These are phyloP conservation scores for Calonectria montana DNA, from an alignment of 2,329 filamentous ascomycete genomes.

Conservation along the genomic window DNA sequence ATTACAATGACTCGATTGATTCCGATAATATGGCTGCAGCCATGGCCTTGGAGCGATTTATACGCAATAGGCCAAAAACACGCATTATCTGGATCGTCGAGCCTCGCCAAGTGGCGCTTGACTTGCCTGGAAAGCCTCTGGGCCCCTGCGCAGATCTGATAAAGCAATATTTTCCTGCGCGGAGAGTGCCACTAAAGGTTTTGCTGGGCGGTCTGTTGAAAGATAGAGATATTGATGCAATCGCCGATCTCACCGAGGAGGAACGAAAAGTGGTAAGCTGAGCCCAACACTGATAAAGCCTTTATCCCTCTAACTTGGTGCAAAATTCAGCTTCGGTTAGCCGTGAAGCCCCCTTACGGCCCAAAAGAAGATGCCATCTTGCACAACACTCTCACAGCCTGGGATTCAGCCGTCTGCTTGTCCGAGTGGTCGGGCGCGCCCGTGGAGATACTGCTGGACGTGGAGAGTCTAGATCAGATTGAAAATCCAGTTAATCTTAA, in stretches of 20 bases:
- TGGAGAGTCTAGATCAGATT: conserved; percentile 51
- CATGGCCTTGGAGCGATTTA: conserved; percentile 32
- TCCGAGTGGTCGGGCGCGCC: conserved; percentile 26
- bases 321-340: conserved; percentile 25
- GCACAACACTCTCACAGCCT: conserved; percentile 34
- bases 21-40: conserved; percentile 41
- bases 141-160: conserved; percentile 30
- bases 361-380: conserved; percentile 30
- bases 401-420: conserved; percentile 35
- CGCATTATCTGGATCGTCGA: conserved; percentile 39
- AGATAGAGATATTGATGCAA: conserved; percentile 28
- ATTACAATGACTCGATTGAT: conserved; percentile 43
- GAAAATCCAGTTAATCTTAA: conserved; percentile 64
- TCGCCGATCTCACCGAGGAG: conserved; percentile 11
- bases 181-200: conserved; percentile 31
- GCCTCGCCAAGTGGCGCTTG: conserved; percentile 39
- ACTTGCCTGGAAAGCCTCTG: conserved; percentile 26
- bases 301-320: neutral
- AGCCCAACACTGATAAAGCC: neutral
- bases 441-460: conserved; percentile 50
- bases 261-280: conserved; percentile 31
- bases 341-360: conserved; percentile 30
- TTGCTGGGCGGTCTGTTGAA: conserved; percentile 36
- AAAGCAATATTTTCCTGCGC: conserved; percentile 26
- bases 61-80: conserved; percentile 15